These are phyloP conservation scores for Chlorella ohadii DNA, from an alignment of 139 green algal genomes.

Conservation along the genomic window DNA sequence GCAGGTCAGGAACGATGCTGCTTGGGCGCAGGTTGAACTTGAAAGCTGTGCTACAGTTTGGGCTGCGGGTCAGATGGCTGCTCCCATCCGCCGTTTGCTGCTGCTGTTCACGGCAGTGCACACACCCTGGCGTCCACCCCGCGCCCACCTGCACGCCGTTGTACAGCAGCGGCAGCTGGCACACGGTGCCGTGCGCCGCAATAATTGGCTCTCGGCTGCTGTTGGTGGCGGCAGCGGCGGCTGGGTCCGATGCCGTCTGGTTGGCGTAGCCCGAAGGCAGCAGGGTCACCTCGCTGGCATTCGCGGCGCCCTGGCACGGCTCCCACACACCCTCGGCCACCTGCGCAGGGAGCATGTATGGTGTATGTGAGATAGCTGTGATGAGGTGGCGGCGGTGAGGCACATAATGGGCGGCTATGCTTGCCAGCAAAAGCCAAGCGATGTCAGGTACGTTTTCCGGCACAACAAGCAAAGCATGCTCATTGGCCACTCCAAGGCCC, in stretches of 20 bases:
- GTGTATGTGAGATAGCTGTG: background rate
- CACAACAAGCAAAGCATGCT: too few species aligned
- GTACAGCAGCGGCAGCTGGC: constrained; percentile 37
- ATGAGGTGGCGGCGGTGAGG: background rate
- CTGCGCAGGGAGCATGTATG: background rate
- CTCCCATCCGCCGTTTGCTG: too few species aligned
- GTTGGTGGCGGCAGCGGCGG: background rate
- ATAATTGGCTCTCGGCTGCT: background rate
- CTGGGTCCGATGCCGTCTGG: background rate
- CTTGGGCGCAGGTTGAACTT: too few species aligned
- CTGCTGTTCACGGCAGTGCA: too few species aligned
- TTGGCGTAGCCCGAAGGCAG: too few species aligned
- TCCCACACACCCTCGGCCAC: constrained; percentile 14
- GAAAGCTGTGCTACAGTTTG: too few species aligned
- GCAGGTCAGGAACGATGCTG: too few species aligned
- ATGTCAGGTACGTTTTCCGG: too few species aligned
- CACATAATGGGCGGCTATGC: too few species aligned
- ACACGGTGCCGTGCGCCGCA: background rate
- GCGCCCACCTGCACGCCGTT: constrained; percentile 15
- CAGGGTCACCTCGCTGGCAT: background rate
- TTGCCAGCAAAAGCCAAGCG: too few species aligned
- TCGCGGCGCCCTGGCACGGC: background rate
- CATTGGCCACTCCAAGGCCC: background rate
- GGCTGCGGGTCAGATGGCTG: too few species aligned
- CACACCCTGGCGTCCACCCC: too few species aligned